Evolutionary conservation across 176 grass and related monocot genomes (phyloP), one percentile per base, ranked within the genome.

Genomic region (Guadua angustifolia): DNA sequence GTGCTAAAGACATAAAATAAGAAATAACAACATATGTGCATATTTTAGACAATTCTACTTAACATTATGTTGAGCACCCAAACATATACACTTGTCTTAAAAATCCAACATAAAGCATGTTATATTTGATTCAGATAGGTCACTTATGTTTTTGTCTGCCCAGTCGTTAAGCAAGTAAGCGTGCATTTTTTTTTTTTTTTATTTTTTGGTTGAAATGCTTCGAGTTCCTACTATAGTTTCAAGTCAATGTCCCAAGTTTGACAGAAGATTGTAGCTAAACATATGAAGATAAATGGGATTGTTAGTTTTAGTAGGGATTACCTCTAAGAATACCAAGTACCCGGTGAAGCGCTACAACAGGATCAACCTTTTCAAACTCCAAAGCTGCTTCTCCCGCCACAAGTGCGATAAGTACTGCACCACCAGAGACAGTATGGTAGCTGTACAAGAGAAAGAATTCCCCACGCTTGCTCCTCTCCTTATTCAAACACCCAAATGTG

Each of bases 401-500:
- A 68, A 98, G 92, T 29, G 95, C 95, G 8, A 95, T 83, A 74
- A 98, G 91, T 66, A 98, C 93, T 0, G 29, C 29, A 0, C 92
- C 95, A 15, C 95, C 95, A 86, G 95, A 92, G 57, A 98, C 93
- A 45, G 91, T 98, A 77, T 98, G 95, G 66, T 98, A 98, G 77
- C 91, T 89, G 43, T 98, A 98, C 76, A 98, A 98, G 66, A 98
- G 91, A 73, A 95, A 98, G 65, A 92, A 98, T 69, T 98, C 91
- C 5, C 95, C 95, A 42, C 95, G 91, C 73, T 93, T 98, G 77
- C 72, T 85, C 32, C 63, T 87, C 50, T 98, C 95, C 81, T 90
- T 89, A 66, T 88, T 98, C 68, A 98, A 88, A 74, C 89, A 95
- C 17, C 95, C 95, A 88, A 98, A 98, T 42, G 95, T 93, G 66